Evolutionary conservation across 2,329 filamentous ascomycete genomes (phyloP).

Genomic region (Phaeosphaeria sp.): DNA sequence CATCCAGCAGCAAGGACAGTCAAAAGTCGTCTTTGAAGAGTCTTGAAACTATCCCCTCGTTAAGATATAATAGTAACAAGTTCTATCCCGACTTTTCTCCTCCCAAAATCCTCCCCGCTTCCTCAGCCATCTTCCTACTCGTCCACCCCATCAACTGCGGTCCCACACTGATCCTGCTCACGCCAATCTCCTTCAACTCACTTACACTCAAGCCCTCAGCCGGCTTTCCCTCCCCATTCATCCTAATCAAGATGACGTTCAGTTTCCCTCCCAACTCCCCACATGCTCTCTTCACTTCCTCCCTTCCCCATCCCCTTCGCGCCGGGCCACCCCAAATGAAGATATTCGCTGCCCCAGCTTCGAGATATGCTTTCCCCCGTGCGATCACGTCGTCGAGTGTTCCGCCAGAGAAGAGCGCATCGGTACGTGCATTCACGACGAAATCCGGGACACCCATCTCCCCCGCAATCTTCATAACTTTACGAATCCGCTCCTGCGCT

Average conservation of each 20-base stretch:
- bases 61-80: neutral
- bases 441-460: slow-evolving; percentile 55
- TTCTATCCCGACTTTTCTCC: slow-evolving; percentile 8
- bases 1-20: no score
- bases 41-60: neutral
- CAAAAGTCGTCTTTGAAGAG: neutral
- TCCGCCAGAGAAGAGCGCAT: slow-evolving; percentile 56
- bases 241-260: slow-evolving; percentile 35
- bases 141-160: slow-evolving; percentile 36
- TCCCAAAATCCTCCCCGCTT: slow-evolving; percentile 26
- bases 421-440: slow-evolving; percentile 62
- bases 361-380: slow-evolving; percentile 64
- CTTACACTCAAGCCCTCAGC: slow-evolving; percentile 27
- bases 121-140: slow-evolving; percentile 15
- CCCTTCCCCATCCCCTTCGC: slow-evolving; percentile 39
- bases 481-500: slow-evolving; percentile 57
- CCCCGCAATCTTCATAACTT: slow-evolving; percentile 52
- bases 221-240: neutral
- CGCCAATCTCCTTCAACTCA: slow-evolving; percentile 39
- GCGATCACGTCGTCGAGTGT: slow-evolving; percentile 58
- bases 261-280: slow-evolving; percentile 33
- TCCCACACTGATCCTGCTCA: slow-evolving; percentile 41
- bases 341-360: slow-evolving; percentile 64
- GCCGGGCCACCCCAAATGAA: slow-evolving; percentile 66
- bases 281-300: slow-evolving; percentile 28